Evolutionary conservation across 352 stramenopile genomes (phyloP), one percentile per base, ranked within the genome.

Genomic region (Globisporangium parvum): DNA sequence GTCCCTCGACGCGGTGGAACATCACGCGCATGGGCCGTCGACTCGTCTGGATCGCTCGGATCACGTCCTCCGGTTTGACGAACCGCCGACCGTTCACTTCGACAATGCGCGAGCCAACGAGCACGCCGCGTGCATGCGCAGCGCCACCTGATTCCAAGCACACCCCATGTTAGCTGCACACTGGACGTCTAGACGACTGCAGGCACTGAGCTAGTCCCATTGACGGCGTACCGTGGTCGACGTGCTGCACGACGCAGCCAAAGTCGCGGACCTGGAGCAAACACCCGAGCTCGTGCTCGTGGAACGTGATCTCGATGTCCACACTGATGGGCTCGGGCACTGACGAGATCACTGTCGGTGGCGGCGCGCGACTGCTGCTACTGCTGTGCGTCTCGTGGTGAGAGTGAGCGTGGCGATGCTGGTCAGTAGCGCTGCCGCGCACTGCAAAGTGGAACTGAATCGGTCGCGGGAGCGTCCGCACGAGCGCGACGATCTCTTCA

Each of bases 1-100:
- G 68, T 0, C 78, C 78, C 67, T 91, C 78, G n/a, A 91, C 78
- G 15, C 80, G 82, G 63, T 86, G 80, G 47, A 92, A 70, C 24
- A 67, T 86, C 54, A 92, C 69, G 51, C 71, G 59, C 28, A 92
- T 65, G 15, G 82, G 82, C 44, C 82, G 77, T 35, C 66, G 51
- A 3, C 72, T 79, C 12, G 71, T 77, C 51, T 73, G 67, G 48
- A 92, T 82, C 42, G 70, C 60, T 14, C 54, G 64, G 42, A 91
- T 69, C 39, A 74, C 58, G 21, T 89, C 80, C 31, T 64, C 62
- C 12, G 70, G 73, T 26, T 77, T 71, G 37, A 81, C 55, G 23
- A 71, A 77, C 41, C 62, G 72, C 23, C 60, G 70, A 8, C 80
- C 80, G 37, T 92, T 92, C 11, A 92, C 73, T 20, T 71, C 77